A percentile compares a stretch with the other conserved stretches of the same genome.
phyloP scores from a whole-genome alignment of 1,139 yeast genomes.

The Taiozyma sp. region DNA sequence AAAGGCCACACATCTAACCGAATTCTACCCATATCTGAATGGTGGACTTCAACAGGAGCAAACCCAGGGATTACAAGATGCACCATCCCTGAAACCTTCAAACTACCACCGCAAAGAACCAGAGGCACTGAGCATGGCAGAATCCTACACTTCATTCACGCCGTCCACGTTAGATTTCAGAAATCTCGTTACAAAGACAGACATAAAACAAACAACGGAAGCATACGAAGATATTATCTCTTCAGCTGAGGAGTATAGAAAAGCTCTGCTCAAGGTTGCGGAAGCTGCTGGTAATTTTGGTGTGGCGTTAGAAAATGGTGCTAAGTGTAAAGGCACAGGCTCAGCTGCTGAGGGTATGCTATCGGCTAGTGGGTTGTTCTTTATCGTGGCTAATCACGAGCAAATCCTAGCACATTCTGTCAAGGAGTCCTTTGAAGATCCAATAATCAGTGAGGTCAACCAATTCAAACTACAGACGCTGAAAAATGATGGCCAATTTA shows the following conservation, averaged over 20 bases:
- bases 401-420: constrained; percentile 62
- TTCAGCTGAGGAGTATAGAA: constrained; percentile 49
- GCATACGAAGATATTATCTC: constrained; percentile 44
- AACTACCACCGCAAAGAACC: constrained; percentile 13
- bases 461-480: constrained; percentile 36
- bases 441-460: constrained; percentile 41
- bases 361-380: constrained; percentile 76
- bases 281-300: constrained; percentile 74
- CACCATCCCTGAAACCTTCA: background rate
- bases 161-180: constrained; percentile 58
- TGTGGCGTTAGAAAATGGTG: constrained; percentile 61
- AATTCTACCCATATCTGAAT: constrained; percentile 44
- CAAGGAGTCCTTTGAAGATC: constrained; percentile 48
- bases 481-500: constrained; percentile 48
- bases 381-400: constrained; percentile 72
- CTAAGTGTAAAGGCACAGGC: constrained; percentile 65
- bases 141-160: constrained; percentile 36
- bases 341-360: constrained; percentile 60
- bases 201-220: constrained; percentile 44
- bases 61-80: background rate
- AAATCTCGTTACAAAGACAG: constrained; percentile 53
- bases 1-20: constrained; percentile 47
- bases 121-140: constrained; percentile 29
- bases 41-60: constrained; percentile 23
- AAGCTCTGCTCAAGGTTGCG: constrained; percentile 47